Evolutionary conservation across 1,284 basidiomycete species (phyloP).

Genomic region (Leccinum subspadiceum): DNA sequence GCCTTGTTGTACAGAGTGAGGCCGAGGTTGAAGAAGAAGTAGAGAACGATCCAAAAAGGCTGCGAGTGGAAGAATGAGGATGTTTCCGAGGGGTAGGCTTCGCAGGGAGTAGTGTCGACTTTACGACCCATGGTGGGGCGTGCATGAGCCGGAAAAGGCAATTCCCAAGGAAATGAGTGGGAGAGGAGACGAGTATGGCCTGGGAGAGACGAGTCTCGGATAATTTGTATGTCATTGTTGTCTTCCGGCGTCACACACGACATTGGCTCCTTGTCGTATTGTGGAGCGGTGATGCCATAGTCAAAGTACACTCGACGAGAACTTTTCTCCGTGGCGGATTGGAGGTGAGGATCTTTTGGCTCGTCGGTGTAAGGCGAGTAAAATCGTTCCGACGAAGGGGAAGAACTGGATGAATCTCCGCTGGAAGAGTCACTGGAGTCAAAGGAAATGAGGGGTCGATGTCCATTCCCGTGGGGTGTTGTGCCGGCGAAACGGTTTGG

Average conservation of each 20-base stretch:
- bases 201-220: background rate
- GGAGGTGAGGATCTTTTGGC: constrained; percentile 3
- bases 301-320: constrained; percentile 26
- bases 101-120: background rate
- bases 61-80: constrained; percentile 35
- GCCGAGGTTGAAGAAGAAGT: constrained; percentile 86
- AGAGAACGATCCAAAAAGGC: constrained; percentile 69
- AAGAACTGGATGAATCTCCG: background rate
- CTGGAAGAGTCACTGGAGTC: constrained; percentile 16
- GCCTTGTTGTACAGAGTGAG: constrained; percentile 93
- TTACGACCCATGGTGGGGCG: constrained; percentile 4
- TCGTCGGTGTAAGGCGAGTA: constrained; percentile 11
- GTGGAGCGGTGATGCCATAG: constrained; percentile 15
- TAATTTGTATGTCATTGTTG: background rate
- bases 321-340: constrained; percentile 13
- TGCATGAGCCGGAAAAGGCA: constrained; percentile 19
- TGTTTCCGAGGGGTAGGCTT: constrained; percentile 7
- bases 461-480: background rate
- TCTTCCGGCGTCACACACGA: constrained; percentile 11
- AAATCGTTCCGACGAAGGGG: background rate
- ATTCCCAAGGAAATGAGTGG: constrained; percentile 22
- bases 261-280: background rate
- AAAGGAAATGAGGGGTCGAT: background rate
- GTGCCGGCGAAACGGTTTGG: background rate
- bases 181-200: constrained; percentile 2